A percentile compares a stretch with the other conserved stretches of the same genome.
phyloP scores from a whole-genome alignment of 768 basidiomycete genomes.

The Termitomyces sp. region DNA sequence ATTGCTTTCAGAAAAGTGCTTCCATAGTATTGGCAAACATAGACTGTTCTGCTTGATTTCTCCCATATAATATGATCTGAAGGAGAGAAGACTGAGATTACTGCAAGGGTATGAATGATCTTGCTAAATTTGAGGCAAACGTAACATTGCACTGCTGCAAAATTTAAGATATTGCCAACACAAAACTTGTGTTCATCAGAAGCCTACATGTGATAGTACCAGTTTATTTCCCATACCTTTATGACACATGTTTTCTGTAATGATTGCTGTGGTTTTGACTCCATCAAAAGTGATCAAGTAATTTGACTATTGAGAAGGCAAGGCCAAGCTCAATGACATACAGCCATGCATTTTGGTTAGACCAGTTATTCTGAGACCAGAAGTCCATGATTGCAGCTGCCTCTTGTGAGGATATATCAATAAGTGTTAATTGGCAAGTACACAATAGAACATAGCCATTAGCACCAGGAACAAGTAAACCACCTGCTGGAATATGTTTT shows the following conservation, averaged over 20 bases:
- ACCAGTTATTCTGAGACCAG: neutral
- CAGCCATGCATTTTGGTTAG: neutral
- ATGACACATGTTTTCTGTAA: neutral
- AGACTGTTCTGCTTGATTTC: neutral
- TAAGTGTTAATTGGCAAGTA: neutral
- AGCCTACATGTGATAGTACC: neutral
- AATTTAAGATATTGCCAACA: neutral
- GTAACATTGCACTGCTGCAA: neutral
- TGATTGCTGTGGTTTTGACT: neutral
- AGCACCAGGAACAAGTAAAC: neutral
- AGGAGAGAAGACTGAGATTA: conserved; percentile 2
- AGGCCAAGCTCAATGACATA: conserved; percentile 15
- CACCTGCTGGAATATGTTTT: neutral
- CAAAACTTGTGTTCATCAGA: neutral
- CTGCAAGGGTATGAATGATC: conserved; percentile 1
- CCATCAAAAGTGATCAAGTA: conserved; percentile 16
- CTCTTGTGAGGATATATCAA: neutral
- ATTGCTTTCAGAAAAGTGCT: neutral
- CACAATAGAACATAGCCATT: neutral
- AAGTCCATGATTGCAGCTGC: neutral
- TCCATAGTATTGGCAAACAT: neutral
- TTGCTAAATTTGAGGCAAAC: neutral
- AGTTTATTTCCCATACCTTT: neutral
- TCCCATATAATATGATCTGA: neutral
- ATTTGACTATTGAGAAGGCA: conserved; percentile 11